Evolutionary conservation across 1,139 yeast genomes (phyloP), one percentile per base, ranked within the genome.

Genomic region (Scheffersomyces titani): DNA sequence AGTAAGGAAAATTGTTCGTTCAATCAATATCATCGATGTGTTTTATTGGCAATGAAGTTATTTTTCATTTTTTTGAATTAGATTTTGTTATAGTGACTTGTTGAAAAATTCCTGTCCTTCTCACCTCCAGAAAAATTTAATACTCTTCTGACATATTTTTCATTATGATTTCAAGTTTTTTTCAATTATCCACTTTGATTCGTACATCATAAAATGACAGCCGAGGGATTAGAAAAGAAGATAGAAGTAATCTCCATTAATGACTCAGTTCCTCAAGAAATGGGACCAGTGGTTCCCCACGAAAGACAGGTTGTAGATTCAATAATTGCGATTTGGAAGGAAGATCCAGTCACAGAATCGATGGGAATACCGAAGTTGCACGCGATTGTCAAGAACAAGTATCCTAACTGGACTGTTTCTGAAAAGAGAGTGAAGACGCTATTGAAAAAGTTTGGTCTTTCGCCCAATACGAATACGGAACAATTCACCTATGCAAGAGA

Each of bases 241-340:
- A 55, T 71, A 3, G 77, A 76, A 59, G 73, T 74, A 11, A 67
- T 76, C 49, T 66, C 73, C 11, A 75, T 76, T 44, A 76, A 76
- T 54, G 80, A 76, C 57, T 61, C 66, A 18, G 55, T 59, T 21
- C 44, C 45, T 7, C 70, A 69, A 2, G 66, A 65, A 22, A 55
- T 57, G 1, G 77, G 71, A 20, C 78, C 77, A 0, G 57, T 75
- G 0, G 77, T 77, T 16, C 96, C 96, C 2, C 84, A 82, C 60
- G 89, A 86, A 58, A 77, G 89, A 53, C 86, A 87, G 68, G 77
- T 89, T 20, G 87, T 88, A 18, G 86, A 84, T 54, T 84, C 80
- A 48, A 86, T 89, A 24, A 82, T 88, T 53, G 76, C 78, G 7
- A 71, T 88, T 20, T 90, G 96, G 94, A 86, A 84, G 62, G 80